Evolutionary conservation across 129 eudicot species (phyloP), one percentile per base, ranked within the genome.

Genomic region (Lactuca sativa): DNA sequence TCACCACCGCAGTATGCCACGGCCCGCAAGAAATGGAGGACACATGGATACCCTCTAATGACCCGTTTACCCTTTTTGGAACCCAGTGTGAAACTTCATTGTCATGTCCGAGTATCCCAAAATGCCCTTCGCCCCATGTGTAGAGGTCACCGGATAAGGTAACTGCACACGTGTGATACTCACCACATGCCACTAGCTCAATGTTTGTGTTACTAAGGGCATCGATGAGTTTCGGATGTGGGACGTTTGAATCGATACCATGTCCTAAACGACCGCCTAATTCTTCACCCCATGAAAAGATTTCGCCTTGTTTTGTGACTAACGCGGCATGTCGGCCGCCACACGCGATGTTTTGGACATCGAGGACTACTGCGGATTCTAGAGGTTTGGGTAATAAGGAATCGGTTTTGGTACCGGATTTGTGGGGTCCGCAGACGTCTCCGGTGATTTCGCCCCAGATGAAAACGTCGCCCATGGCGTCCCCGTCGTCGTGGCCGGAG

Each of bases 221-320:
- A 16, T 82, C 88, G 6, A 93, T 80, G 18, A 89, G 77, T 78
- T 87, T 89, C 25, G 98, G 98, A 59, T 93, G 85, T 7, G 77
- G 64, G 71, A 90, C 82, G 49, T 93, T 92, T 0, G 83, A 74
- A 59, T 85, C 96, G 11, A 85, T 77, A 5, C 98, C 98, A 49
- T 93, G 98, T 11, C 98, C 98, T 17, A 93, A 81, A 76, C 99
- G 80, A 25, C 99, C 99, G 12, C 95, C 92, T 1, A 66, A 65
- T 69, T 87, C 99, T 73, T 93, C 97, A 14, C 99, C 99, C 99
- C 99, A 93, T 77, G 88, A 87, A 72, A 77, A 93, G 57, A 83
- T 62, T n/a, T 89, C 97, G 12, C 97, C 96, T 82, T 87, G 97
- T 71, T 82, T 89, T 33, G 92, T 87, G 73, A 93, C 95, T 75